Base-by-base conservation (phyloP, 257 asterid genomes). In the Rhazya stricta region DNA sequence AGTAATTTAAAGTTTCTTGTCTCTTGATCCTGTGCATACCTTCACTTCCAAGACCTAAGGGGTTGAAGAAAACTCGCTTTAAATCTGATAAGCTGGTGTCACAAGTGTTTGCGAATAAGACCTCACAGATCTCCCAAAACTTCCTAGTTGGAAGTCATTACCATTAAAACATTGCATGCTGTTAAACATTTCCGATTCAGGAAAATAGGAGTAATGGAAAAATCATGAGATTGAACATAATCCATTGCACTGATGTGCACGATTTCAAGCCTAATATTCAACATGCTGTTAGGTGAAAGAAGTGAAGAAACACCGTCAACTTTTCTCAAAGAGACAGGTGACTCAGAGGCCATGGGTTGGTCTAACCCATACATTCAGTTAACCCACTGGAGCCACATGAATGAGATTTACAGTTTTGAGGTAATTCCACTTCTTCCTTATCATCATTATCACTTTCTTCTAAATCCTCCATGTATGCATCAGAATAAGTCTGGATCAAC, bases 291-390 rank as follows among this genome's bases (percentile, higher is more conserved):
- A 8, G 83, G 82, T 41, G 87, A 85, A 79, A 70, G 39, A 32
- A 53, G 54, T 71, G 82, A 79, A 72, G 81, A 72, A 77, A 15
- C 67, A 41, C 29, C 69, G 36, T 77, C 81, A 80, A 74, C 71
- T 67, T 76, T 71, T 51, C 69, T 68, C 34, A 79, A 60, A 67
- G 85, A 77, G 61, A 29, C 45, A 32, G 81, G 86, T 9, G 87
- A 83, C 65, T 66, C 61, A 13, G 56, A 27, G 79, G 75, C 74
- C 27, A 16, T 62, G 4, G 82, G 91, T 70, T 62, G 39, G 80
- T 87, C 78, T 94, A 96, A n/a, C 90, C 96, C 29, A 84, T 62
- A 74, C 97, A 85, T 83, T 92, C 97, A 73, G 77, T 57, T n/a
- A n/a, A n/a, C 63, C 70, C 80, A 53, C 54, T 74, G 41, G 82